phyloP scores from a whole-genome alignment of 257 asterid genomes.

The Ehretia macrophylla region DNA sequence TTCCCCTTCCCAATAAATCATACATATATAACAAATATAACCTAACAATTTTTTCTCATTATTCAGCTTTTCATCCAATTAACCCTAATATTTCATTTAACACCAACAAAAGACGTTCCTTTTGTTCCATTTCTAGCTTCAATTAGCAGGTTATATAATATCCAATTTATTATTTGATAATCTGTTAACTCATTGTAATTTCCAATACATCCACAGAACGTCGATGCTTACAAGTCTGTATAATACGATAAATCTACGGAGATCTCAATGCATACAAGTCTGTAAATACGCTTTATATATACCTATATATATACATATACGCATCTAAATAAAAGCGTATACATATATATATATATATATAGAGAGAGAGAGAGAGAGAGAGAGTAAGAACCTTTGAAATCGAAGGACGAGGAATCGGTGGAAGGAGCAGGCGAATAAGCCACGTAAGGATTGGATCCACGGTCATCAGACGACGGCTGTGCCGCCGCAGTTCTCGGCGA shows the following conservation, averaged over 20 bases:
- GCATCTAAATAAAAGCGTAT: not conserved
- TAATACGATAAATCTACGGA: not conserved
- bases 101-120: too few relatives aligned
- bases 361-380: not conserved
- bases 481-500: constrained; percentile 26
- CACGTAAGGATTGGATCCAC: constrained; percentile 64
- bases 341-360: not conserved
- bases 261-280: not conserved
- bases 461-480: constrained; percentile 24
- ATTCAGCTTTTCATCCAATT: too few relatives aligned
- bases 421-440: constrained; percentile 53
- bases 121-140: too few relatives aligned
- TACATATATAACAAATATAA: not conserved
- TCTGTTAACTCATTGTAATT: too few relatives aligned
- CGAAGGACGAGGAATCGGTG: constrained; percentile 46
- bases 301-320: not conserved
- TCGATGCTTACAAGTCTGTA: not conserved
- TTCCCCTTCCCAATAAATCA: constrained; percentile 20
- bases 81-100: too few relatives aligned
- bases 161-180: too few relatives aligned
- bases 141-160: too few relatives aligned
- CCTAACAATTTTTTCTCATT: too few relatives aligned
- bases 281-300: too few relatives aligned
- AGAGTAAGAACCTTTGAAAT: constrained; percentile 58
- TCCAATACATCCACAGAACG: not conserved